Evolutionary conservation across 805 yeast genomes (phyloP), one percentile per base, ranked within the genome.

Genomic region (Sugiyamaella boreocaroliniensis): DNA sequence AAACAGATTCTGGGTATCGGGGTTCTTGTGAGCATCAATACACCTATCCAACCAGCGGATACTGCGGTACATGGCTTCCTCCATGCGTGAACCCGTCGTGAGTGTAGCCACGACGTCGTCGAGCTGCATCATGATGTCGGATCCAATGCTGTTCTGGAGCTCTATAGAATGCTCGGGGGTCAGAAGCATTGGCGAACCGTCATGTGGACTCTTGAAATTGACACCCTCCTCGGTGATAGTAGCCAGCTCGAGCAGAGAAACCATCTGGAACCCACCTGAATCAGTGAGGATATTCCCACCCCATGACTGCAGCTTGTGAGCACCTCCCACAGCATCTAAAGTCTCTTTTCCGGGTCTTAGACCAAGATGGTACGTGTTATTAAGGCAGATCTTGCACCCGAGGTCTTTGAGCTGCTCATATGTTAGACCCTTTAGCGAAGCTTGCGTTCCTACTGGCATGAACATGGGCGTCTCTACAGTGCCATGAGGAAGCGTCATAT

Each of bases 361-460:
- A 2, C 77, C 77, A 48, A 73, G 58, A 50, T 73, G 77, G 54
- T 73, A 73, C 1, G 77, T 73, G 51, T 73, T 73, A 56, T 73
- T 73, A 43, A 73, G 62, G 51, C 76, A 74, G 34, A 73, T 67
- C 47, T 69, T 69, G 60, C 77, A 74, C 41, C 67, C 73, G 43
- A 73, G 61, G 41, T 62, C 63, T 12, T 64, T 64, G 34, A 73
- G 66, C 60, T 73, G 77, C 49, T 71, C 70, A 8, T 72, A 68
- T 2, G 76, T 74, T 42, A 73, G 60, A 10, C 77, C 77, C 57
- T 73, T 73, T 40, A 73, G 63, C 5, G 76, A 68, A 5, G 77
- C 77, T 62, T 73, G 77, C 19, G 76, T 72, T 45, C 76, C 76
- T 2, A 73, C 77, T 1, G 77, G 77, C 76, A 73, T 74, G 58